phyloP scores from a whole-genome alignment of 179 eudicot species.

The Silene vulgaris region DNA sequence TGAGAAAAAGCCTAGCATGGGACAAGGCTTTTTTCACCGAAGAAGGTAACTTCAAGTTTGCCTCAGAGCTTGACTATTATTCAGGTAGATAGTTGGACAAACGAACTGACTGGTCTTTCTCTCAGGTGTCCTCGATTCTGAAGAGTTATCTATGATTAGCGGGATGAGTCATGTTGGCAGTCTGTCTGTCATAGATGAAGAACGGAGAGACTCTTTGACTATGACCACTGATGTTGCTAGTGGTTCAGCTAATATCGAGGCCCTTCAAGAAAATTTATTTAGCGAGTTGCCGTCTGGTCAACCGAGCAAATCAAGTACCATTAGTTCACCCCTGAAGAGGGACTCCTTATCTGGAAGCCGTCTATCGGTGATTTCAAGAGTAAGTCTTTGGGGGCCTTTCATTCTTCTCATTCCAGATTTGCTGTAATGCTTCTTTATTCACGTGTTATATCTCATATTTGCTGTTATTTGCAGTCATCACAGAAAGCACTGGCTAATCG shows the following conservation, averaged over 20 bases:
- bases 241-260: slow-evolving; percentile 25
- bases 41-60: slow-evolving; percentile 50
- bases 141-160: slow-evolving; percentile 63
- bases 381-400: slow-evolving; percentile 21
- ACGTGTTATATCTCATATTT: background rate
- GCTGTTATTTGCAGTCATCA: slow-evolving; percentile 31
- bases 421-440: slow-evolving; percentile 8
- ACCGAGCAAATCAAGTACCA: slow-evolving; percentile 23
- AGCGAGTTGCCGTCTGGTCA: slow-evolving; percentile 25
- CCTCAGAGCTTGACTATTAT: slow-evolving; percentile 8
- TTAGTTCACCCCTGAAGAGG: slow-evolving; percentile 23
- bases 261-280: slow-evolving; percentile 25
- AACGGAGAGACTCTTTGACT: slow-evolving; percentile 24
- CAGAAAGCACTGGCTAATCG: slow-evolving; percentile 27
- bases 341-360: slow-evolving; percentile 22
- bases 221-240: slow-evolving; percentile 16
- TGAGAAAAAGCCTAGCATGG: slow-evolving; percentile 93
- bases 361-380: slow-evolving; percentile 26
- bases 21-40: slow-evolving; percentile 84
- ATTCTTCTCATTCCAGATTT: background rate
- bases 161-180: slow-evolving; percentile 41
- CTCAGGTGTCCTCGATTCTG: slow-evolving; percentile 68
- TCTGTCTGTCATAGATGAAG: slow-evolving; percentile 43
- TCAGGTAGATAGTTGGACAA: background rate
- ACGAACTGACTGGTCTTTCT: slow-evolving; percentile 19